phyloP scores from a whole-genome alignment of 108 stramenopile species.

The Pseudonitzschia pungens region DNA sequence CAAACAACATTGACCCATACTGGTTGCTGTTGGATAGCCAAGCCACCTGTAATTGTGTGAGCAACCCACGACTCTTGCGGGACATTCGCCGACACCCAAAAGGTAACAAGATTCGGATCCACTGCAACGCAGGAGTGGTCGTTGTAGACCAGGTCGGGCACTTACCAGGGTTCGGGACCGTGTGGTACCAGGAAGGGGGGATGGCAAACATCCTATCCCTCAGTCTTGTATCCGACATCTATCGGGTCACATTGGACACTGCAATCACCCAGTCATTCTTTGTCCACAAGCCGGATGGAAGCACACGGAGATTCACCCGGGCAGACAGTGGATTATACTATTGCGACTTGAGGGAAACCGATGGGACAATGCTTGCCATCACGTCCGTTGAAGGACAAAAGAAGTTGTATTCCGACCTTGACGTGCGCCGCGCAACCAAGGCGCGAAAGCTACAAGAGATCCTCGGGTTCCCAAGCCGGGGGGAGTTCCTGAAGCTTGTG shows the following conservation, averaged over 20 bases:
- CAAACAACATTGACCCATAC: not conserved
- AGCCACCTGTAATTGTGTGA: not conserved
- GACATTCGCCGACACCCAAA: not conserved
- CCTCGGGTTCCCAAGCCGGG: not conserved
- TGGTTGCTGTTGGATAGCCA: not conserved
- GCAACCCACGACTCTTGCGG: not conserved
- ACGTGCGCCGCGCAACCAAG: not conserved
- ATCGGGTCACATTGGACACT: not conserved
- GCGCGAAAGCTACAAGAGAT: not conserved
- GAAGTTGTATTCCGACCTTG: not conserved
- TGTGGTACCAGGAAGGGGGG: not conserved
- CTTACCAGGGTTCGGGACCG: not conserved
- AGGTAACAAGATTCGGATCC: not conserved
- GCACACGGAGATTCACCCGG: not conserved
- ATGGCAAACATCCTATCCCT: not conserved
- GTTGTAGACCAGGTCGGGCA: not conserved
- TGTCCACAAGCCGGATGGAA: not conserved
- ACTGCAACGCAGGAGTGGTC: not conserved
- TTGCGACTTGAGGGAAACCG: not conserved
- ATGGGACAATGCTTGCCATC: not conserved
- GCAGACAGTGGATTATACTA: not conserved
- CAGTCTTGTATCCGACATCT: not conserved
- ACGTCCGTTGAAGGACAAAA: not conserved
- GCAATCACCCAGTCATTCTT: not conserved
- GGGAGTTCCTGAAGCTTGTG: not conserved